Base-by-base conservation (phyloP, 495 filamentous ascomycete species). In the Lasiosphaeris hirsuta region DNA sequence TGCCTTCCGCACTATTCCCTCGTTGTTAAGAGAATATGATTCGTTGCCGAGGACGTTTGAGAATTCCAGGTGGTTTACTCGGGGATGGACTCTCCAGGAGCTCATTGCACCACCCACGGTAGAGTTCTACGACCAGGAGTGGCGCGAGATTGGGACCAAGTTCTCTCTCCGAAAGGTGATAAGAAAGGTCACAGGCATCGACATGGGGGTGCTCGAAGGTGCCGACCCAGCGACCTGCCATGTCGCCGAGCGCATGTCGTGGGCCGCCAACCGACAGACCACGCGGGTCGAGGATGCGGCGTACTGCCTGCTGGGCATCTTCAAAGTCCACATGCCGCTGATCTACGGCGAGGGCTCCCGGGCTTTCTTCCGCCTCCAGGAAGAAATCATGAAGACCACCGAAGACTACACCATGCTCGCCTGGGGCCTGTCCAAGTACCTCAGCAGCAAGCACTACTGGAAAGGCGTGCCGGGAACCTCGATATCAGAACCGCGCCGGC, bases 71-170 rank as follows among this genome's bases (percentile, higher is more conserved):
- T 80, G 76, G 77, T 75, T 77, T 38, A 73, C 68, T 0, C 62
- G 74, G 13, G 76, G 75, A 0, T 78, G 74, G 75, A 78, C 75
- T 0, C 58, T 78, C 1, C 75, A 78, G 34, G 76, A 78, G 49
- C 57, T 80, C 5, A 62, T 78, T 2, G 77, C 75, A 0, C 77
- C 77, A 0, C 8, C 56, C 13, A 35, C 58, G 44, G 62, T 64
- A 0, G 62, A 64, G 23, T 64, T 64, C 40, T 61, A 60, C 30
- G 41, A 43, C 3, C 54, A 61, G 30, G 58, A 64, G 54, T 64
- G 62, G 62, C 49, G 47, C 1, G 62, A 64, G 51, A 61, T 64
- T 15, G 62, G 62, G 44, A 65, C 63, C 10, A 65, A 65, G 46
- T 65, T 58, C 57, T 57, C 52, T 14, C 50, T 65, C 13, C 47